A percentile compares a stretch with the other conserved stretches of the same genome.
phyloP scores from a whole-genome alignment of 495 filamentous ascomycete species.

The Glonium stellatum region DNA sequence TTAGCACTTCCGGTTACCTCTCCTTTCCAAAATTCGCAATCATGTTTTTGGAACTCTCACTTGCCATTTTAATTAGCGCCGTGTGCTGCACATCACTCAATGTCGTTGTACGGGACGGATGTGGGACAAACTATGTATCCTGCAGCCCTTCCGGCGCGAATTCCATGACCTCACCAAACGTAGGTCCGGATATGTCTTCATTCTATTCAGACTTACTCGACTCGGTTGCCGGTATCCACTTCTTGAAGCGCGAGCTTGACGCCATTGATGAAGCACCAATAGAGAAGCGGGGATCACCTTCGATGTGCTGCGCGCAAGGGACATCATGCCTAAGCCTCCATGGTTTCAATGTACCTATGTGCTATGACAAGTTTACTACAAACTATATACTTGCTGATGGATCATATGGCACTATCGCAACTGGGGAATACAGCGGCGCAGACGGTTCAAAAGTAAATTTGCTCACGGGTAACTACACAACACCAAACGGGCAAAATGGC shows the following conservation, averaged over 20 bases:
- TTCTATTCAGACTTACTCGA: conserved; percentile 30
- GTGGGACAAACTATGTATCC: background rate
- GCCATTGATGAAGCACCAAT: background rate
- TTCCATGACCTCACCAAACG: conserved; percentile 21
- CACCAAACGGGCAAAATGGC: conserved; percentile 27
- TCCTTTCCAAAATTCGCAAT: background rate
- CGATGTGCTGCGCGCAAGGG: conserved; percentile 21
- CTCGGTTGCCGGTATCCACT: conserved; percentile 27
- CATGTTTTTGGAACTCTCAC: background rate
- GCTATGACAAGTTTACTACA: conserved; percentile 42
- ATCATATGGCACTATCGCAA: conserved; percentile 35
- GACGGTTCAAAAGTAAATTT: conserved; percentile 34
- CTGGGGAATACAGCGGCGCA: conserved; percentile 32
- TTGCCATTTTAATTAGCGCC: background rate
- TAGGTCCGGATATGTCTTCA: conserved; percentile 27
- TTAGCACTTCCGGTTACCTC: too few relatives aligned
- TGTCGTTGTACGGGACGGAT: background rate
- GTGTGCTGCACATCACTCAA: background rate
- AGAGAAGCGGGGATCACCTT: conserved; percentile 7
- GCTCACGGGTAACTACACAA: conserved; percentile 35
- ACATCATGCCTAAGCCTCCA: conserved; percentile 32
- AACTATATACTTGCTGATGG: conserved; percentile 39
- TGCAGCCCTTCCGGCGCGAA: conserved; percentile 8
- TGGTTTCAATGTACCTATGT: conserved; percentile 32
- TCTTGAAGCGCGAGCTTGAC: conserved; percentile 18